Base-by-base conservation (phyloP, 495 filamentous ascomycete species). In the Penicillium paxilli region DNA sequence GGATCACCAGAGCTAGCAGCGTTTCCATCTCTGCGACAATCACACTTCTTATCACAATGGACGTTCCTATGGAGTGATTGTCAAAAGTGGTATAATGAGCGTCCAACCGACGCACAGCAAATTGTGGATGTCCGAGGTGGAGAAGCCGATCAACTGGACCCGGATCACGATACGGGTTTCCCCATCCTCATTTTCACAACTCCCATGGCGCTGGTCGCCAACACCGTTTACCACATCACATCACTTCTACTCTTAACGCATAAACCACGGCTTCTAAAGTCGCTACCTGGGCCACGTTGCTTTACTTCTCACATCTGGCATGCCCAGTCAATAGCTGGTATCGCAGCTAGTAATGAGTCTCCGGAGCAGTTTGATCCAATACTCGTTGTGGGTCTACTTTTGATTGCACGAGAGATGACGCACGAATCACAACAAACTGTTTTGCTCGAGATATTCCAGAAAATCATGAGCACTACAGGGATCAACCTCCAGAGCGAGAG, bases 61-160 rank as follows among this genome's bases (percentile, higher is more conserved):
- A 64, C 61, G 11, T 59, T 59, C 17, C 64, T 66, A 9, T 66
- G 64, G 64, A 54, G 49, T 6, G 64, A 64, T 30, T 66, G 64
- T 14, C 64, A 66, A 33, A 66, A 64, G 52, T 66, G 60, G 60
- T 66, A 66, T 46, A 64, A 66, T 14, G 64, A 66, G 14, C 64
- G 64, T 11, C 61, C 64, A 3, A 47, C 57, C 3, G 48, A 64
- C 17, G 55, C 48, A 7, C 54, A 66, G 12, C 64, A 64, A 26
- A 66, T 64, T 11, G 63, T 66, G 3, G 63, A 66, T 24, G 45
- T 66, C 3, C 63, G 63, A 5, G 63, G 63, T 11, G 51, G 60
- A 11, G 63, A 66, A 49, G 63, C 63, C 2, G 63, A 63, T 30
- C 47, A 60, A 9, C 61, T 64, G 12, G 64, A 66, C n/a, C 60